A percentile compares a stretch with the other conserved stretches of the same genome.
phyloP scores from a whole-genome alignment of 345 rosid genomes.

The Arabidopsis suecica region DNA sequence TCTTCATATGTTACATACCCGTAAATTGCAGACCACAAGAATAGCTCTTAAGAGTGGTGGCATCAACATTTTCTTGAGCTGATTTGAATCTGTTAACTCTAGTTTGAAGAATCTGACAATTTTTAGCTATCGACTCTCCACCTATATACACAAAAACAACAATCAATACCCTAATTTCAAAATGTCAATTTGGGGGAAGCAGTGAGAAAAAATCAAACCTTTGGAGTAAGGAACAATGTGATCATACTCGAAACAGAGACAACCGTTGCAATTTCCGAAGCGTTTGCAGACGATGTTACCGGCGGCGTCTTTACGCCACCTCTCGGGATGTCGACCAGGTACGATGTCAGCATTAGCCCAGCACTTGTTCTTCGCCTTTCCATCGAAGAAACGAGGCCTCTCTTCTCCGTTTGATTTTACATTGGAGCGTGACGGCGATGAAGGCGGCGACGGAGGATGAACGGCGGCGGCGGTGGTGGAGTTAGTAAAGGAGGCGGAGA shows the following conservation, averaged over 20 bases:
- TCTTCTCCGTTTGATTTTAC: constrained; percentile 47
- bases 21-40: constrained; percentile 68
- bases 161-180: constrained; percentile 2
- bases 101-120: constrained; percentile 93
- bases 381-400: constrained; percentile 81
- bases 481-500: constrained; percentile 42
- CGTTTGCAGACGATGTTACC: constrained; percentile 91
- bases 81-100: constrained; percentile 82
- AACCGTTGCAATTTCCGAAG: constrained; percentile 84
- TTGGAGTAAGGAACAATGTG: constrained; percentile 90
- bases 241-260: constrained; percentile 95
- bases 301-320: constrained; percentile 96
- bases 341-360: constrained; percentile 79
- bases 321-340: constrained; percentile 90
- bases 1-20: constrained; percentile 23
- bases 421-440: constrained; percentile 40
- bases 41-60: constrained; percentile 59
- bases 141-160: constrained; percentile 48
- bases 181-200: constrained; percentile 11
- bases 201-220: constrained; percentile 49
- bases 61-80: constrained; percentile 61
- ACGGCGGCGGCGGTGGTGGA: constrained; percentile 12
- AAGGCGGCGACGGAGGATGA: constrained; percentile 40
- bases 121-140: constrained; percentile 77
- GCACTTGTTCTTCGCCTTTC: constrained; percentile 66